Percentiles rank a stretch among this genome's conserved stretches.
phyloP scores from a whole-genome alignment of 2,329 filamentous ascomycete species.

The Cladophialophora psammophila region DNA sequence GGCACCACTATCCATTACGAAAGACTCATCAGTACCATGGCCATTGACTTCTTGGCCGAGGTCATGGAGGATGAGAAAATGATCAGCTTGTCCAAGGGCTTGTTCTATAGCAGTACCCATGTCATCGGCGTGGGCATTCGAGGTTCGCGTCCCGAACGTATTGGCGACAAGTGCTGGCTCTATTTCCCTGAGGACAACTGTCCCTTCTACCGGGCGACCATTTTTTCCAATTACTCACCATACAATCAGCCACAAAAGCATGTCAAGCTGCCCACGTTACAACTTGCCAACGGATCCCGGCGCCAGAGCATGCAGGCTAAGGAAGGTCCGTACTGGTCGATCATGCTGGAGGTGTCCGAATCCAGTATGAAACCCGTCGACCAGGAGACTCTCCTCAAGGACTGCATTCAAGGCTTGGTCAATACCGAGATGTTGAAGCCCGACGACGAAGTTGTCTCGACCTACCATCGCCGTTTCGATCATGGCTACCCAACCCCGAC shows the following conservation, averaged over 20 bases:
- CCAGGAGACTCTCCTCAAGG: conserved; percentile 79
- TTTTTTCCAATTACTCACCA: conserved; percentile 99
- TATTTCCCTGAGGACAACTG: conserved; percentile 99
- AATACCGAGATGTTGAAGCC: conserved; percentile 97
- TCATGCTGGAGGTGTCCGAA: conserved; percentile 98
- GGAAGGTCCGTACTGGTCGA: conserved; percentile 97
- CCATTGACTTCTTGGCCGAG: conserved; percentile 86
- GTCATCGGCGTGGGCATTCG: conserved; percentile 96
- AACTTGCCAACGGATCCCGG: conserved; percentile 85
- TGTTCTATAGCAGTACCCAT: conserved; percentile 97
- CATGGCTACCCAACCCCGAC: conserved; percentile 97
- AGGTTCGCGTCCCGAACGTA: conserved; percentile 88
- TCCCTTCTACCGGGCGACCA: conserved; percentile 98
- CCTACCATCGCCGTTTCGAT: conserved; percentile 97
- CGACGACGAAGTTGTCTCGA: conserved; percentile 93
- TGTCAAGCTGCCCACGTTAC: conserved; percentile 84
- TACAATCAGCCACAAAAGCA: conserved; percentile 91
- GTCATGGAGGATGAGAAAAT: conserved; percentile 88
- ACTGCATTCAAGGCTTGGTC: conserved; percentile 94
- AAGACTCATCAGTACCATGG: conserved; percentile 96
- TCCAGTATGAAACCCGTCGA: conserved; percentile 95
- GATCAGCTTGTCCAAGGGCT: conserved; percentile 80
- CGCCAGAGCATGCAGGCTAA: conserved; percentile 74
- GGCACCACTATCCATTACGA: conserved; percentile 90
- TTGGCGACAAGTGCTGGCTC: conserved; percentile 99